These are phyloP conservation scores for Hypoxylon fragiforme DNA, from an alignment of 495 filamentous ascomycete genomes.

Conservation along the genomic window DNA sequence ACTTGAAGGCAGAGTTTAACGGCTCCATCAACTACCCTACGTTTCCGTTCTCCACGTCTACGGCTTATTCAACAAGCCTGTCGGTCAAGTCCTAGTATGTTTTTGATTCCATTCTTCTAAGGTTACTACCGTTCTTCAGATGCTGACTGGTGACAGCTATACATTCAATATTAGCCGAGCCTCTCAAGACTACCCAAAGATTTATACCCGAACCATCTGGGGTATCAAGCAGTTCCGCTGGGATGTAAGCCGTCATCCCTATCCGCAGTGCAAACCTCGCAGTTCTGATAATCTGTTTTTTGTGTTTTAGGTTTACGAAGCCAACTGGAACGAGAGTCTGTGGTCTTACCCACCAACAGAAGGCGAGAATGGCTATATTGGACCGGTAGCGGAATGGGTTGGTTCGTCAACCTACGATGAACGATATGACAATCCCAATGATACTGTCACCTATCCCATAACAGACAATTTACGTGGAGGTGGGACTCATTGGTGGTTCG, in stretches of 20 bases:
- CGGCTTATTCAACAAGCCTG: neutral
- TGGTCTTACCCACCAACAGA: slow-evolving; percentile 30
- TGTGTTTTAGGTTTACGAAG: slow-evolving; percentile 24
- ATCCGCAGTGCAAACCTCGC: neutral
- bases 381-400: slow-evolving; percentile 24
- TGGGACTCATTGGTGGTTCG: slow-evolving; percentile 20
- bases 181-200: slow-evolving; percentile 15
- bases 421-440: slow-evolving; percentile 18
- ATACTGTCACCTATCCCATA: slow-evolving; percentile 16
- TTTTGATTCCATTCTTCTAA: neutral
- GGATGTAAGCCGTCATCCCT: slow-evolving; percentile 25
- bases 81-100: slow-evolving; percentile 10
- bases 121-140: no score
- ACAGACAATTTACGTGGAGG: slow-evolving; percentile 13
- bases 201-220: slow-evolving; percentile 23
- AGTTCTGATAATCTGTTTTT: slow-evolving; percentile 2
- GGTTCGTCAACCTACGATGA: slow-evolving; percentile 6
- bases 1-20: slow-evolving; percentile 2
- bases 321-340: slow-evolving; percentile 29
- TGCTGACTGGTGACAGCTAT: slow-evolving; percentile 5
- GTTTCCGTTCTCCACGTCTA: slow-evolving; percentile 10
- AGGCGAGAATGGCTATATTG: slow-evolving; percentile 27
- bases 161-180: slow-evolving; percentile 8
- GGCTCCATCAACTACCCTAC: slow-evolving; percentile 4
- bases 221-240: slow-evolving; percentile 34